phyloP scores from a whole-genome alignment of 306 rosid species.

The Pyrus bretschneideri region DNA sequence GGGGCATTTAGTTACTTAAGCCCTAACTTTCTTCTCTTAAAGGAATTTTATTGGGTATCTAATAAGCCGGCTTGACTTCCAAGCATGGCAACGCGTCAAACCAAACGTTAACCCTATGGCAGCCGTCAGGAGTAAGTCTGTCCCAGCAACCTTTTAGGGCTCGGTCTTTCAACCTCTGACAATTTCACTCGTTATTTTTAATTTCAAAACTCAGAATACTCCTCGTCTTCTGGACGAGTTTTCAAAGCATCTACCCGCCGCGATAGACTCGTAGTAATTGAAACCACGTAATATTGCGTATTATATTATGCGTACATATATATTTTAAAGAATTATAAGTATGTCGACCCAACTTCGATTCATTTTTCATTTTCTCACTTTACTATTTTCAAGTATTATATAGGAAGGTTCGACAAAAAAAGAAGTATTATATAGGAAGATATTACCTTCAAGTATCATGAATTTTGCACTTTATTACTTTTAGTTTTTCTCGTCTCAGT shows the following conservation, averaged over 20 bases:
- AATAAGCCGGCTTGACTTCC: not conserved
- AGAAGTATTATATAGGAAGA: no score
- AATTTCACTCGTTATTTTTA: not conserved
- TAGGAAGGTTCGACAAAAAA: rapidly evolving
- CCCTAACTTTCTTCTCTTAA: not conserved
- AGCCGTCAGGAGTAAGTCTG: not conserved
- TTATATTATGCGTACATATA: no score
- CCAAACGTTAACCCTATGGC: not conserved
- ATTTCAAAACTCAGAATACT: not conserved
- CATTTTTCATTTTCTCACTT: no score
- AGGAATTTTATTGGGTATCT: not conserved
- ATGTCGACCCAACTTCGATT: not conserved
- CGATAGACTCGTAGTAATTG: not conserved
- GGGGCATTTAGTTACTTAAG: no score
- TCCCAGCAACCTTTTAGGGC: not conserved
- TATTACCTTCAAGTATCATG: no score
- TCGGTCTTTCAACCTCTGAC: not conserved
- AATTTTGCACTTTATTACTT: no score
- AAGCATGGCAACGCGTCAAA: not conserved
- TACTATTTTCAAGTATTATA: rapidly evolving
- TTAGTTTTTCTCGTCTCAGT: no score
- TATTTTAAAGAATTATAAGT: no score
- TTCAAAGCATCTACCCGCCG: not conserved
- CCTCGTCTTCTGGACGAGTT: not conserved
- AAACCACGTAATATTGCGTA: not conserved